Conservation (phyloP, 495 filamentous ascomycete genomes). For the Penicillium lividum region DNA sequence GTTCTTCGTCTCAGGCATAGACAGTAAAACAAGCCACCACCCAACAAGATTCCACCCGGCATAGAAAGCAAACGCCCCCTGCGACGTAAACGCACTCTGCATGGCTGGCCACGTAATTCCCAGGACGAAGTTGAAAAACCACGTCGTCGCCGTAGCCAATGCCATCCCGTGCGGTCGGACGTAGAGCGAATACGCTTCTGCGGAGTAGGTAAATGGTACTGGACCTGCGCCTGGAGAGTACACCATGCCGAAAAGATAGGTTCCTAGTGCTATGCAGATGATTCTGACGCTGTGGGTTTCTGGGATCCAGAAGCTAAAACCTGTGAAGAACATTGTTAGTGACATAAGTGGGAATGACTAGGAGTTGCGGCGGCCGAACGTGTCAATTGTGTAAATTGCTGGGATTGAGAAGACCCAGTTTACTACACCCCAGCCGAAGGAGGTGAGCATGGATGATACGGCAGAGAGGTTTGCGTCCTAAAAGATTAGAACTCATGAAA, state of each 20-base stretch:
- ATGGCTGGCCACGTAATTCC: conserved; percentile 61
- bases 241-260: conserved; percentile 72
- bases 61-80: conserved; percentile 60
- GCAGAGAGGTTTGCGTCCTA: conserved; percentile 47
- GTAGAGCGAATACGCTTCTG: conserved; percentile 77
- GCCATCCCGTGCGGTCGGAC: conserved; percentile 72
- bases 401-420: conserved; percentile 80
- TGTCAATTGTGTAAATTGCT: conserved; percentile 80
- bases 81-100: conserved; percentile 46
- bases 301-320: conserved; percentile 78
- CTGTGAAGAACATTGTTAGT: conserved; percentile 72
- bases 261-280: conserved; percentile 65
- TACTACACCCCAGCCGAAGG: conserved; percentile 74
- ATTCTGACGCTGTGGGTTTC: conserved; percentile 44
- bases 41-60: conserved; percentile 53
- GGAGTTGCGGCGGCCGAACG: conserved; percentile 77
- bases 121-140: conserved; percentile 51
- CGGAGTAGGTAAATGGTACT: conserved; percentile 82
- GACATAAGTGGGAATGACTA: conserved; percentile 78
- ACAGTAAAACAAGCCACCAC: conserved; percentile 49
- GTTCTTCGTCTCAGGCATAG: conserved; percentile 54
- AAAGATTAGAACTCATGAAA: background rate
- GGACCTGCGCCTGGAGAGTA: conserved; percentile 82
- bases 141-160: conserved; percentile 66
- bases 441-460: conserved; percentile 60